Conservation (phyloP, 2,329 filamentous ascomycete genomes). For the Sporothrix globosa region DNA sequence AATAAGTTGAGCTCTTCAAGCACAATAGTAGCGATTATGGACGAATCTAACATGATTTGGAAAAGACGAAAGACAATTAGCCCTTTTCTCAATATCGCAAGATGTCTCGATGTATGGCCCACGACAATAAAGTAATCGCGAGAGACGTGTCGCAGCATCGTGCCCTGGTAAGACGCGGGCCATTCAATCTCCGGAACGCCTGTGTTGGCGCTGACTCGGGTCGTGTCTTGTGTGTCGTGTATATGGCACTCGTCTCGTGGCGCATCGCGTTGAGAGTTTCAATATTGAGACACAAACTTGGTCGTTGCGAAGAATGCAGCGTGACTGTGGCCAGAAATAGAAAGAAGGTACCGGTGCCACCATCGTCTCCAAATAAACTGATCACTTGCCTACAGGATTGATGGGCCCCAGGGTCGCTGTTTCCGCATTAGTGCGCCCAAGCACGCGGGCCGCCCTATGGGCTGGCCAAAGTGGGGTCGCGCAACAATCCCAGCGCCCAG, state of each 20-base stretch:
- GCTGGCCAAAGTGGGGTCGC: conserved; percentile 17
- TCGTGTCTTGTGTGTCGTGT: conserved; percentile 8
- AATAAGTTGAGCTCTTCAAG: neutral
- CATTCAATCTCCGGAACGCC: conserved; percentile 1
- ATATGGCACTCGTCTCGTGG: conserved; percentile 10
- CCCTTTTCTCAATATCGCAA: neutral
- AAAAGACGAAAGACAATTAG: neutral
- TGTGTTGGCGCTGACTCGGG: neutral
- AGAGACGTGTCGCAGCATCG: conserved; percentile 16
- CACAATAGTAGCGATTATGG: neutral
- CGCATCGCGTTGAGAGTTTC: neutral
- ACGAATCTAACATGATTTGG: neutral
- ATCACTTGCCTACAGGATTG: neutral
- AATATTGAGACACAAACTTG: neutral
- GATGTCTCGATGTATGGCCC: neutral
- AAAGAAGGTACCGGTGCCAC: neutral
- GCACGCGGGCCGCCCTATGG: conserved; percentile 23
- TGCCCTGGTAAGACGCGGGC: neutral
- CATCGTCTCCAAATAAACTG: conserved; percentile 4
- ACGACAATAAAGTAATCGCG: neutral
- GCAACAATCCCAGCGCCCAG: neutral
- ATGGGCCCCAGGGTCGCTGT: neutral
- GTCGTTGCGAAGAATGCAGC: neutral
- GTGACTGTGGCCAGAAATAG: conserved; percentile 8
- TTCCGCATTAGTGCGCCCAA: conserved; percentile 26